Percentiles rank a stretch among this genome's conserved stretches.
Evolutionary conservation across 2,329 filamentous ascomycete genomes (phyloP).

Genomic region (Colletotrichum eremochloae): DNA sequence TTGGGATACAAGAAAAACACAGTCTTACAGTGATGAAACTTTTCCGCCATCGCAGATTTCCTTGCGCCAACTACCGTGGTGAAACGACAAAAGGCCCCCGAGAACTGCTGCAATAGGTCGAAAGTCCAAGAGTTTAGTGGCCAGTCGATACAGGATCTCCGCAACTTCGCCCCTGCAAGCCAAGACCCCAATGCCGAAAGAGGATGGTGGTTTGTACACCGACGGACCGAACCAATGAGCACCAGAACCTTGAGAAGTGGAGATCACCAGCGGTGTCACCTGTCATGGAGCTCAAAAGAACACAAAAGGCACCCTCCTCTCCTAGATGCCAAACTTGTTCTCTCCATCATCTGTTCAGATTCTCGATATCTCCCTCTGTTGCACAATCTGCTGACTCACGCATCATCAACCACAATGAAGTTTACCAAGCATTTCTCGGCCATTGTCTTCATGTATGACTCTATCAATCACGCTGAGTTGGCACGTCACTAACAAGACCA

Average conservation of each 20-base stretch:
- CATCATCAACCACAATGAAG: neutral
- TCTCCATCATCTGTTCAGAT: neutral
- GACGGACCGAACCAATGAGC: slow-evolving; percentile 14
- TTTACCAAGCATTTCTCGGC: neutral
- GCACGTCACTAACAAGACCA: neutral
- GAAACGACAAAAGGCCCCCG: neutral
- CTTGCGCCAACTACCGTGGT: neutral
- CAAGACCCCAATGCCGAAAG: slow-evolving; percentile 23
- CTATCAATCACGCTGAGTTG: neutral
- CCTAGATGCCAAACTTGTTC: neutral
- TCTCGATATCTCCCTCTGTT: neutral
- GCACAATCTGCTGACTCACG: neutral
- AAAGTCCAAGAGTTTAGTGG: slow-evolving; percentile 7
- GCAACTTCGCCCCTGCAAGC: slow-evolving; percentile 13
- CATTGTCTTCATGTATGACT: neutral
- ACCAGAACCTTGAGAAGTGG: neutral
- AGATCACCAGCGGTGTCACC: slow-evolving; percentile 6
- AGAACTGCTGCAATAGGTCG: neutral
- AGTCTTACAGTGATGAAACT: neutral
- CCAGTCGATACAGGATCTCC: slow-evolving; percentile 20
- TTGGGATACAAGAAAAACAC: neutral
- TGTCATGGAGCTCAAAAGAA: neutral
- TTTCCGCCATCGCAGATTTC: neutral
- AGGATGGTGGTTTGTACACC: slow-evolving; percentile 30
- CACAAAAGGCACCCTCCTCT: neutral